Percentiles rank a stretch among this genome's conserved stretches.
phyloP scores from a whole-genome alignment of 192 early-diverging fungal genomes.

The Podila minutissima region DNA sequence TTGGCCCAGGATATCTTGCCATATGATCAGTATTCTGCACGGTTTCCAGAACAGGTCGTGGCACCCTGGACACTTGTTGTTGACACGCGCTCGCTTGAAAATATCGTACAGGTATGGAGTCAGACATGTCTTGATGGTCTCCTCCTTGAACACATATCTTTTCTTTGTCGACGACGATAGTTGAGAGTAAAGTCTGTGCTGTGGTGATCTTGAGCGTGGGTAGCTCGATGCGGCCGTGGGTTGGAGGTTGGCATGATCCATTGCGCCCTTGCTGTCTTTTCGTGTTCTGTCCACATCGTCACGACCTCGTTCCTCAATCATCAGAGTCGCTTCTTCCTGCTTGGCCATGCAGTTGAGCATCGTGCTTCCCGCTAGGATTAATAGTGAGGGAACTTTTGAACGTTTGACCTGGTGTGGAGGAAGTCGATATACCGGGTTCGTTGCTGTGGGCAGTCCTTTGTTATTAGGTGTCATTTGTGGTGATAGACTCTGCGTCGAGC shows the following conservation, averaged over 20 bases:
- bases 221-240: too few species aligned
- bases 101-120: conserved; percentile 28
- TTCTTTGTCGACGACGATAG: not conserved
- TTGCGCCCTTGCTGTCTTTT: conserved; percentile 31
- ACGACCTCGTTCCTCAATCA: too few species aligned
- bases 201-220: too few species aligned
- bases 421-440: not conserved
- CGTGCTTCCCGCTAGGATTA: conserved; percentile 27
- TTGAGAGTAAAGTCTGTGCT: not conserved
- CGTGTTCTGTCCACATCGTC: conserved; percentile 5
- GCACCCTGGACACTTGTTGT: conserved; percentile 32
- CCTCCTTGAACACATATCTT: conserved; percentile 21
- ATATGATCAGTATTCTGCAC: conserved; percentile 27
- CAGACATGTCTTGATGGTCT: conserved; percentile 22
- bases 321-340: not conserved
- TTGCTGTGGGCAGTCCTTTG: not conserved
- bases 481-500: not conserved
- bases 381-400: conserved; percentile 22
- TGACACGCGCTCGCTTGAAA: conserved; percentile 23
- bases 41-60: conserved; percentile 29
- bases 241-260: not conserved
- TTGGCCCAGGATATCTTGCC: conserved; percentile 45
- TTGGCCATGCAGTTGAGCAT: conserved; percentile 18
- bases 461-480: too few species aligned
- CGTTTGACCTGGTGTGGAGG: conserved; percentile 19